Evolutionary conservation across 371 early-diverging fungal species (phyloP).

Genomic region (Mortierella sp.): DNA sequence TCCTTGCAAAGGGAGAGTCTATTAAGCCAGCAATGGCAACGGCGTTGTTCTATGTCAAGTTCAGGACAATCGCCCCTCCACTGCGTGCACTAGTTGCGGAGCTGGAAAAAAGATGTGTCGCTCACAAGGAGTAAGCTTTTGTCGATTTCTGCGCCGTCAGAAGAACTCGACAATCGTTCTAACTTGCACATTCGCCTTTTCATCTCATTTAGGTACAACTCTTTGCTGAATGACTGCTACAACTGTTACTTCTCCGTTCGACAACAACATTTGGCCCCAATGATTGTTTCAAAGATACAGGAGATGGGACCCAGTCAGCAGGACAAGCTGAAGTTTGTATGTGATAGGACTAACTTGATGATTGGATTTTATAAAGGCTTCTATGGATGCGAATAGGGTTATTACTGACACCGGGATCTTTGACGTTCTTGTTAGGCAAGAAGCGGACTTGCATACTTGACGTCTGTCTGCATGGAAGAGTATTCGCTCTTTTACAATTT

Average conservation of each 20-base stretch:
- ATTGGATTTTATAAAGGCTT: not conserved
- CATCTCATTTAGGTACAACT: constrained; percentile 65
- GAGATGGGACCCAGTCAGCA: constrained; percentile 66
- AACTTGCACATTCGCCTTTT: not conserved
- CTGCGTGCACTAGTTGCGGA: constrained; percentile 76
- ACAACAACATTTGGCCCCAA: constrained; percentile 74
- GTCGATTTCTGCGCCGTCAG: not conserved
- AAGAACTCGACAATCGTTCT: not conserved
- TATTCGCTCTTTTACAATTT: constrained; percentile 81
- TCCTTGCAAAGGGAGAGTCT: constrained; percentile 55
- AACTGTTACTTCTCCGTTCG: constrained; percentile 81
- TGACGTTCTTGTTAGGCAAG: constrained; percentile 64
- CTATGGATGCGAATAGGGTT: not conserved
- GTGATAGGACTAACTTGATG: constrained; percentile 23
- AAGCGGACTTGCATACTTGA: constrained; percentile 84
- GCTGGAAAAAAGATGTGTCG: constrained; percentile 77
- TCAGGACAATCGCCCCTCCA: constrained; percentile 74
- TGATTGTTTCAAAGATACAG: constrained; percentile 73
- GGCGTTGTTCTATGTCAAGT: constrained; percentile 83
- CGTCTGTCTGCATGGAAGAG: constrained; percentile 86
- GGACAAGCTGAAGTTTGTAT: constrained; percentile 79
- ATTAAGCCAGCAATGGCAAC: constrained; percentile 56
- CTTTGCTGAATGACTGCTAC: constrained; percentile 80
- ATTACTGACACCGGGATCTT: not conserved
- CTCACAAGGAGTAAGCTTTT: constrained; percentile 79